Percentiles rank a stretch among this genome's conserved stretches.
phyloP scores from a whole-genome alignment of 139 green algal species.

The Penium margaritaceum region DNA sequence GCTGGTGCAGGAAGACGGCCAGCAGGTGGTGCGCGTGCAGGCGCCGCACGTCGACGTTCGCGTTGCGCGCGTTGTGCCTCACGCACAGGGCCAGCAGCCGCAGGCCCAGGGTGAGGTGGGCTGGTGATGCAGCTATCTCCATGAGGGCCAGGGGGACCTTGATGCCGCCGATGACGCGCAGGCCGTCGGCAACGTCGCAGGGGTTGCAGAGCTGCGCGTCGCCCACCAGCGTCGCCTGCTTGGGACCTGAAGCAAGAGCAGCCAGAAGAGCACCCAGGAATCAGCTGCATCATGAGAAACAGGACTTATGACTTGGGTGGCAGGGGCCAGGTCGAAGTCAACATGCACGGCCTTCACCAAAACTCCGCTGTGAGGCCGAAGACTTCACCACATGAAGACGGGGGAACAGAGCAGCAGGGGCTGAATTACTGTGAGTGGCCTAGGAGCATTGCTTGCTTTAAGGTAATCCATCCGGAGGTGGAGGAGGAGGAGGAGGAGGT shows the following conservation, averaged over 20 bases:
- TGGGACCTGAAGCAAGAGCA: constrained; percentile 18
- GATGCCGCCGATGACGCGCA: constrained; percentile 38
- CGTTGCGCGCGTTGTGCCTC: constrained; percentile 27
- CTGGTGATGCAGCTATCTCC: constrained; percentile 15
- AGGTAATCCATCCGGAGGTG: no score
- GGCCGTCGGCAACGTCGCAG: constrained; percentile 15
- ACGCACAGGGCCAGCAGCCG: constrained; percentile 16
- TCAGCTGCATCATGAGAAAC: no score
- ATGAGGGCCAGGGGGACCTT: constrained; percentile 37
- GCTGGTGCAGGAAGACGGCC: constrained; percentile 32
- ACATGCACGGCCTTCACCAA: no score
- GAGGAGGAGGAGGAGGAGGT: no score
- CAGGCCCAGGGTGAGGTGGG: constrained; percentile 14
- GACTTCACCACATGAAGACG: no score
- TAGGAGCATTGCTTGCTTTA: no score
- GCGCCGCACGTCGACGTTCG: constrained; percentile 23
- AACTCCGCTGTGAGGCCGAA: no score
- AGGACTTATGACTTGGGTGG: no score
- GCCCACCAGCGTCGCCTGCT: constrained; percentile 20
- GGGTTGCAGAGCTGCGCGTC: constrained; percentile 37
- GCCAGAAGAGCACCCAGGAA: no score
- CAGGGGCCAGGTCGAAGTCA: no score
- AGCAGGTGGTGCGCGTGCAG: constrained; percentile 41
- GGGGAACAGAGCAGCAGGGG: no score
- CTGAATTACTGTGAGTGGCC: no score